Evolutionary conservation across 2,329 filamentous ascomycete genomes (phyloP).

Genomic region (Emydomyces testavorans): DNA sequence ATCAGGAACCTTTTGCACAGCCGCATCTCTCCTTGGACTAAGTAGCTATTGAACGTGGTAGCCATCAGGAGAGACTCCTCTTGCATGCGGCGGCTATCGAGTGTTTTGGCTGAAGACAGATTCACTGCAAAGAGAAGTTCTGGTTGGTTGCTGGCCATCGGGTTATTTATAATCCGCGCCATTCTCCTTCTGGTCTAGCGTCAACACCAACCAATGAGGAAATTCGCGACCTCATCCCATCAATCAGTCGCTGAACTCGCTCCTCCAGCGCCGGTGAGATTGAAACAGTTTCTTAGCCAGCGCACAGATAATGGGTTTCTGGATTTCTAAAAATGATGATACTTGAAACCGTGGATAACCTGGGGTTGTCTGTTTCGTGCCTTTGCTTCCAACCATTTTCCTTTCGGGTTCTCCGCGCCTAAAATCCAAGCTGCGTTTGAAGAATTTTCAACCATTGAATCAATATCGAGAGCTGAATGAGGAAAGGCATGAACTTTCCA

Average conservation of each 20-base stretch:
- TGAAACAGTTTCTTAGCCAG: neutral
- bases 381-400: slow-evolving; percentile 4
- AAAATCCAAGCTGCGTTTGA: no score
- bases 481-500: neutral
- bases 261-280: neutral
- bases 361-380: neutral
- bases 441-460: neutral
- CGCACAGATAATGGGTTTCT: neutral
- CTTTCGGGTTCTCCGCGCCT: neutral
- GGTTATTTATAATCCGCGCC: slow-evolving; percentile 8
- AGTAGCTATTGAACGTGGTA: no score
- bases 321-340: slow-evolving; percentile 5
- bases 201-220: slow-evolving; percentile 1
- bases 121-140: neutral
- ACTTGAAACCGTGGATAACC: neutral
- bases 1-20: no score
- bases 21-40: no score
- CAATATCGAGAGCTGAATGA: no score
- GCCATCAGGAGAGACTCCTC: neutral
- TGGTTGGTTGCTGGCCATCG: slow-evolving; percentile 4
- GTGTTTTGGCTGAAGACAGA: slow-evolving; percentile 2
- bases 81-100: neutral
- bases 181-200: neutral
- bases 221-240: slow-evolving; percentile 10
- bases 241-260: neutral